phyloP scores from a whole-genome alignment of 139 green algal genomes.

The Chlorella sorokiniana region DNA sequence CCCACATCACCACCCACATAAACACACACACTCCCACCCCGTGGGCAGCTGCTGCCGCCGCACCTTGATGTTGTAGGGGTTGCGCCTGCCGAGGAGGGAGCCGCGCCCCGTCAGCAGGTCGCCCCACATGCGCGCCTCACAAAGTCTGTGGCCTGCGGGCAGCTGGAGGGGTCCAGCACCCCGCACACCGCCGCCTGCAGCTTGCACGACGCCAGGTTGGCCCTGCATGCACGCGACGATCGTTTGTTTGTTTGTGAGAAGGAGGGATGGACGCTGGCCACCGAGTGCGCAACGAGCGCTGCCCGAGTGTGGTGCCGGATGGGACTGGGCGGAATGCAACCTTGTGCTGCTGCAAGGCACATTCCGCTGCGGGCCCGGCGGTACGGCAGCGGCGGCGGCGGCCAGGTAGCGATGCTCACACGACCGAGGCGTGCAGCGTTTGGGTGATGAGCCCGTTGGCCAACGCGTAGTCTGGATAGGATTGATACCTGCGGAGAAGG shows the following conservation, averaged over 20 bases:
- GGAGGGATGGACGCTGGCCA: too few relatives aligned
- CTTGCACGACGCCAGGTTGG: background rate
- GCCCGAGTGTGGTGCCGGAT: too few relatives aligned
- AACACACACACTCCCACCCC: background rate
- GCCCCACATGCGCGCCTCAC: background rate
- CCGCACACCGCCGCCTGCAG: slow-evolving; percentile 3
- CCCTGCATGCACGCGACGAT: too few relatives aligned
- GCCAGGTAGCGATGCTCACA: too few relatives aligned
- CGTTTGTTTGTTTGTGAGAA: too few relatives aligned
- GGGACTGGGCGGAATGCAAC: too few relatives aligned
- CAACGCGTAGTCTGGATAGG: background rate
- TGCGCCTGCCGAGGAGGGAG: background rate
- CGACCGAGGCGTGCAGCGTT: background rate
- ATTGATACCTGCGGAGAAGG: background rate
- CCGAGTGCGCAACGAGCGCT: too few relatives aligned
- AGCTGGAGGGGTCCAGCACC: background rate
- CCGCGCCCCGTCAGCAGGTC: background rate
- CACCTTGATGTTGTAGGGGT: slow-evolving; percentile 5
- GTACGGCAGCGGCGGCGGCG: too few relatives aligned
- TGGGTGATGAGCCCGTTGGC: background rate
- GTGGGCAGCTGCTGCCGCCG: background rate
- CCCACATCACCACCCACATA: too few relatives aligned
- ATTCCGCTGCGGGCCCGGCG: too few relatives aligned
- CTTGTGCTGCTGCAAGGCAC: too few relatives aligned
- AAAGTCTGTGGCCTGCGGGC: background rate